phyloP scores from a whole-genome alignment of 768 basidiomycete species.

The Termitomyces sp. region DNA sequence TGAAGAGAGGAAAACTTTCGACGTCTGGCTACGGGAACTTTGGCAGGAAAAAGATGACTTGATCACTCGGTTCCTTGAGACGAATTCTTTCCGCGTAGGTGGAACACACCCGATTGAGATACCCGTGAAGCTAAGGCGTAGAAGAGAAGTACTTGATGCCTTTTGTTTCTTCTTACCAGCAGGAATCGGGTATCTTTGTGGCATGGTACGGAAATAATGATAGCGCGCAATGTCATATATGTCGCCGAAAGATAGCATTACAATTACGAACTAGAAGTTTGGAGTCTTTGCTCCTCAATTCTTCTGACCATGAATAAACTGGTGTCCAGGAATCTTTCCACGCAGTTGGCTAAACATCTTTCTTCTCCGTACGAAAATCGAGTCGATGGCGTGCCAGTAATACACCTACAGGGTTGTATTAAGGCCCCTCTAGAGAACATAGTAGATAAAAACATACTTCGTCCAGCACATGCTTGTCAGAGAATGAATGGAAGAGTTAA shows the following conservation, averaged over 20 bases:
- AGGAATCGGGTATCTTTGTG: conserved; percentile 43
- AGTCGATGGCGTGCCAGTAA: conserved; percentile 73
- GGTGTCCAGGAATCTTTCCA: conserved; percentile 87
- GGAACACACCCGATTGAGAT: conserved; percentile 37
- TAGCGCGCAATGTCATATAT: neutral
- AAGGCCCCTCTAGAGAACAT: neutral
- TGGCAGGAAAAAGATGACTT: conserved; percentile 86
- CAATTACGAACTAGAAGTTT: conserved; percentile 10
- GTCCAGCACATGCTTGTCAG: conserved; percentile 89
- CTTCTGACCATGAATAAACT: conserved; percentile 77
- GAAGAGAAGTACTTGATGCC: conserved; percentile 56
- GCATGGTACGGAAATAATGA: conserved; percentile 26
- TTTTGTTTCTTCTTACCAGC: conserved; percentile 70
- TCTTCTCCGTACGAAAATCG: conserved; percentile 78
- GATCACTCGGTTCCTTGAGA: conserved; percentile 61
- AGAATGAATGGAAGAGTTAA: conserved; percentile 68
- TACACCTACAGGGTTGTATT: conserved; percentile 48
- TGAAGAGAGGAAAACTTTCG: conserved; percentile 65
- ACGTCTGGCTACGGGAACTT: conserved; percentile 72
- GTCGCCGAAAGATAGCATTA: neutral
- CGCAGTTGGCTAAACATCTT: conserved; percentile 82
- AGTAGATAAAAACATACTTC: conserved; percentile 56
- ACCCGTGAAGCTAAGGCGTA: conserved; percentile 51
- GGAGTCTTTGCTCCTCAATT: conserved; percentile 42
- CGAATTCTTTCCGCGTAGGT: conserved; percentile 36